A percentile compares a stretch with the other conserved stretches of the same genome.
phyloP scores from a whole-genome alignment of 1,284 basidiomycete genomes.

The Leccinum fuscescens region DNA sequence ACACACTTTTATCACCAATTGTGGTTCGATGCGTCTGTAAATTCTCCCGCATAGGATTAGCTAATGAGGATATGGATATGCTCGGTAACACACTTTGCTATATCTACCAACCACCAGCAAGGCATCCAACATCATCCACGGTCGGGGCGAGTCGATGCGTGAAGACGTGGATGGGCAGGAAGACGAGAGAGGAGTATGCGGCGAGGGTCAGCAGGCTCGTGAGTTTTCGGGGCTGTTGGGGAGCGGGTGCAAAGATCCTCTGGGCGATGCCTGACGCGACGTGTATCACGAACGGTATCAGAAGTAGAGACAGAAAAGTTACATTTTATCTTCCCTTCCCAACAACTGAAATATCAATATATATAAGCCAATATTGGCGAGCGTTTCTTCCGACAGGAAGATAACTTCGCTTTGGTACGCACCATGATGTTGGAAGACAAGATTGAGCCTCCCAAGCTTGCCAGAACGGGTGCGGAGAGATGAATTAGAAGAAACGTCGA shows the following conservation, averaged over 20 bases:
- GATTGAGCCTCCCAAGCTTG: conserved; percentile 64
- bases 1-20: no score
- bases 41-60: no score
- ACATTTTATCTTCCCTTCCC: conserved; percentile 49
- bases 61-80: no score
- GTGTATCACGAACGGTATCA: conserved; percentile 60
- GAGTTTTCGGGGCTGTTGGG: conserved; percentile 38
- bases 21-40: no score
- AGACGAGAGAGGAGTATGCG: conserved; percentile 52
- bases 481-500: conserved; percentile 65
- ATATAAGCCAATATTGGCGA: neutral
- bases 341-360: conserved; percentile 47
- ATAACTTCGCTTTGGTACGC: conserved; percentile 15
- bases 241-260: conserved; percentile 44
- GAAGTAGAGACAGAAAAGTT: conserved; percentile 29
- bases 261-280: conserved; percentile 53
- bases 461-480: conserved; percentile 63
- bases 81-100: no score
- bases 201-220: conserved; percentile 50
- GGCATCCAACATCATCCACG: neutral
- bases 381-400: neutral
- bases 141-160: conserved; percentile 54
- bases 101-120: no score
- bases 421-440: conserved; percentile 72
- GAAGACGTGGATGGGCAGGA: conserved; percentile 63